Base-by-base conservation (phyloP, 441 rosid genomes). In the Caryocar brasiliense region DNA sequence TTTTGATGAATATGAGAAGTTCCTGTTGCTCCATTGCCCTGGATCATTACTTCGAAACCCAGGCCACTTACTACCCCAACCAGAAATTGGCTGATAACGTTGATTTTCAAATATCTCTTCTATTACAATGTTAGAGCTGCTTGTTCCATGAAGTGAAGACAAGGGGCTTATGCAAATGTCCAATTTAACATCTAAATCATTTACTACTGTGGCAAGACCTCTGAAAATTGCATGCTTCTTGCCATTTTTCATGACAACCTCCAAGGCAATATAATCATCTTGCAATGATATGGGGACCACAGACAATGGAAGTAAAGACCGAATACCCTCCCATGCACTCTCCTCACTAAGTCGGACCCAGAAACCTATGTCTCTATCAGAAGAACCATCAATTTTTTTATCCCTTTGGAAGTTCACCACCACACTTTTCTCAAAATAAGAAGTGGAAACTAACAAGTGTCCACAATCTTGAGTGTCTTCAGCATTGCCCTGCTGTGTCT, bases 161-260 rank as follows among this genome's bases (percentile, higher is more conserved):
- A 49, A 37, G 32, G 73, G 72, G 49, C 80, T 70, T 41, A 81
- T 37, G 20, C 73, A 81, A 62, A 94, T 60, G 61, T 85, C 95
- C 72, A 94, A 51, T 67, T 71, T 83, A 70, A 85, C 61, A 71
- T 89, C 92, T 40, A 89, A 78, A 69, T 90, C 99, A 80, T 94
- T 94, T 52, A 76, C 65, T 47, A 83, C 83, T 4, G 92, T 72
- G 11, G 86, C 92, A 65, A 94, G 88, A 60, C 95, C 73, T 77
- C 99, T 85, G 65, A 94, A 86, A 73, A 79, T 71, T 55, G 74
- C 95, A 59, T 90, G 96, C 71, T 86, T 90, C 90, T 83, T 86
- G 54, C 99, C 96, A 73, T 86, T 80, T 77, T 80, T 85, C 83
- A 89, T 71, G 48, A 76, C 58, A 65, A 85, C 86, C 71, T 90